Evolutionary conservation across 2,329 filamentous ascomycete genomes (phyloP).

Genomic region (Nothopassalora personata): DNA sequence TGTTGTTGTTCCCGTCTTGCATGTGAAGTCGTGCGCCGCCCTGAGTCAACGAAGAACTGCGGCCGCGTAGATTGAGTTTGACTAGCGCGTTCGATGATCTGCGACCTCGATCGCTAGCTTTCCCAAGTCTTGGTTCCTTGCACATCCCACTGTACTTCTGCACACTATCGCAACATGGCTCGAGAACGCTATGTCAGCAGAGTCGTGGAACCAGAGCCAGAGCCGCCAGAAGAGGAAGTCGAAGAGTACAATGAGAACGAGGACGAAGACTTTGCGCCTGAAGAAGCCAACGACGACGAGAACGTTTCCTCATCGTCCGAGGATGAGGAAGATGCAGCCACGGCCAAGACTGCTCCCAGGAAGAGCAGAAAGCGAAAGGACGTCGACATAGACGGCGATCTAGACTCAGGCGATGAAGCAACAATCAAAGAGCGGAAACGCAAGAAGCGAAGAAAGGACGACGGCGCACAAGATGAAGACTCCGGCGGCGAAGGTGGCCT

Average conservation of each 20-base stretch:
- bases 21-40: too few species aligned
- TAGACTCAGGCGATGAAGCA: constrained; percentile 53
- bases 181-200: not conserved
- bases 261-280: constrained; percentile 42
- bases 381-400: constrained; percentile 29
- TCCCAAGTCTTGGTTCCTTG: too few species aligned
- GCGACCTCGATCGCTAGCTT: too few species aligned
- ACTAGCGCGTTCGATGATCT: too few species aligned
- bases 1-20: too few species aligned
- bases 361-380: constrained; percentile 36
- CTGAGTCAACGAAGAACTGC: too few species aligned
- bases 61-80: too few species aligned
- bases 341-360: constrained; percentile 18
- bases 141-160: too few species aligned
- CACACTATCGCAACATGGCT: not conserved
- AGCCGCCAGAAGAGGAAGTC: constrained; percentile 21
- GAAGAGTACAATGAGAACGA: constrained; percentile 40
- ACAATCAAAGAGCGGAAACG: constrained; percentile 47
- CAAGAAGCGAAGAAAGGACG: constrained; percentile 37
- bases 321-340: constrained; percentile 30
- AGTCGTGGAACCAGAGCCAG: not conserved
- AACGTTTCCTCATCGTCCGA: constrained; percentile 32
- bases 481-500: constrained; percentile 47
- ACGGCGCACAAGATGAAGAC: constrained; percentile 20
- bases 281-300: constrained; percentile 28